Evolutionary conservation across 2,329 filamentous ascomycete genomes (phyloP), one percentile per base, ranked within the genome.

Genomic region (Sclerotinia nivalis): DNA sequence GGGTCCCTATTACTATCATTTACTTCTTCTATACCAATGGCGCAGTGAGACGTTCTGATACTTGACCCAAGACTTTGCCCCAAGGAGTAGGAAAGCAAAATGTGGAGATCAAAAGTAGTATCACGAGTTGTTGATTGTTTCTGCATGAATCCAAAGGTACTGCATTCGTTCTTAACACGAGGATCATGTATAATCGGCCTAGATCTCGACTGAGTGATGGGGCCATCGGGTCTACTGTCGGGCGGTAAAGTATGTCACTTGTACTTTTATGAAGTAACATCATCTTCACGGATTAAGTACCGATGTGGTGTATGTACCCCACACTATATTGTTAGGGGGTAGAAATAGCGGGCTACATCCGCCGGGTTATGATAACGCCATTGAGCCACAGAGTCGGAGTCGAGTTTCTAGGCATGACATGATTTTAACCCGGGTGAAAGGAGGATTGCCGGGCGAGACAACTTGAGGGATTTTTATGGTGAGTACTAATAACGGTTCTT

Each of bases 131-230:
- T 52, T 28, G 22, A 40, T 64, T 37, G 31, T 52, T 8, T 28
- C n/a, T 65, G 34, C 47, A 65, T 65, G 15, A 28, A 40, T 43
- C 7, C n/a, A 9, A 40, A 64, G 47, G 45, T 40, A 52, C 47
- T 50, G 22, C 60, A 64, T 49, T 64, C 13, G 3, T 20, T 37
- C 18, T 10, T 18, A 47, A 43, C 49, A 43, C 49, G 22, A 43
- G 34, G 31, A 65, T 52, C 22, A 65, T 65, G 47, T 52, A 65
- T 37, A 20, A 52, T 65, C 61, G 61, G 61, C n/a, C 47, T 65
- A 28, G 61, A 65, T 65, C 61, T 65, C n/a, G 34, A 65, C 61
- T n/a, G 61, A 40, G 47, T 64, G 47, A 64, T 64, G 61, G n/a
- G 61, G 34, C 12, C 49, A 40, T 64, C 34, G 61, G 47, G 34